Conservation (phyloP, 2,329 filamentous ascomycete genomes). For the Cadophora luteo-olivacea region DNA sequence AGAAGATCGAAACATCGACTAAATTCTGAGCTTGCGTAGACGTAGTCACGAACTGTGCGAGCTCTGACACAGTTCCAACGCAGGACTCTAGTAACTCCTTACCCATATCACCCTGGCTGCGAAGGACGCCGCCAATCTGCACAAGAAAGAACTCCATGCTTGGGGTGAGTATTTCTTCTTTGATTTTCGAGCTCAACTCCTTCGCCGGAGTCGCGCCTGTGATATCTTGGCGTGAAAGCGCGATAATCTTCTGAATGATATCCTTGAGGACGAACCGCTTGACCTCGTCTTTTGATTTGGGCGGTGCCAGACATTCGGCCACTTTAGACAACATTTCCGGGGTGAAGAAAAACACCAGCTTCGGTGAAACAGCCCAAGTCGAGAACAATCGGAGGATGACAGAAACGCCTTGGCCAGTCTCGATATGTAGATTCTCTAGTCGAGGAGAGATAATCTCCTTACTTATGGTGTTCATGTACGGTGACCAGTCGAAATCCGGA, state of each 20-base stretch:
- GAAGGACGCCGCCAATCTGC: slow-evolving; percentile 72
- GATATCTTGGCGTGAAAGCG: slow-evolving; percentile 61
- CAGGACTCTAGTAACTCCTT: slow-evolving; percentile 81
- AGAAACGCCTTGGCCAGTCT: slow-evolving; percentile 90
- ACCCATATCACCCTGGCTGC: slow-evolving; percentile 60
- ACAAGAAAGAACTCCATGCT: slow-evolving; percentile 67
- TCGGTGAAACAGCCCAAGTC: slow-evolving; percentile 76
- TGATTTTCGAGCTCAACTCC: slow-evolving; percentile 52
- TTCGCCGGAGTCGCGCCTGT: slow-evolving; percentile 35
- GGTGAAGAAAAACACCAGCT: slow-evolving; percentile 73
- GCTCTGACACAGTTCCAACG: slow-evolving; percentile 78
- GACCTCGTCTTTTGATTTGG: slow-evolving; percentile 84
- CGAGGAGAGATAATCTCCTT: slow-evolving; percentile 78
- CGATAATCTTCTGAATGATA: slow-evolving; percentile 74
- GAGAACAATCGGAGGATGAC: slow-evolving; percentile 80
- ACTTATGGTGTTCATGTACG: slow-evolving; percentile 74
- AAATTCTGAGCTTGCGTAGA: slow-evolving; percentile 76
- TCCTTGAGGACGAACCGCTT: slow-evolving; percentile 76
- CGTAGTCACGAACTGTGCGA: slow-evolving; percentile 73
- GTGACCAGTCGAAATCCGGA: slow-evolving; percentile 72
- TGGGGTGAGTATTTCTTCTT: slow-evolving; percentile 60
- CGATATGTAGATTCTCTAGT: slow-evolving; percentile 77
- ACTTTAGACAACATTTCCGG: slow-evolving; percentile 70
- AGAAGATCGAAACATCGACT: slow-evolving; percentile 78
- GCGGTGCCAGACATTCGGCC: slow-evolving; percentile 72